Conservation (phyloP, 163 green algal genomes). For the Chlamydomonas reinhardtii region DNA sequence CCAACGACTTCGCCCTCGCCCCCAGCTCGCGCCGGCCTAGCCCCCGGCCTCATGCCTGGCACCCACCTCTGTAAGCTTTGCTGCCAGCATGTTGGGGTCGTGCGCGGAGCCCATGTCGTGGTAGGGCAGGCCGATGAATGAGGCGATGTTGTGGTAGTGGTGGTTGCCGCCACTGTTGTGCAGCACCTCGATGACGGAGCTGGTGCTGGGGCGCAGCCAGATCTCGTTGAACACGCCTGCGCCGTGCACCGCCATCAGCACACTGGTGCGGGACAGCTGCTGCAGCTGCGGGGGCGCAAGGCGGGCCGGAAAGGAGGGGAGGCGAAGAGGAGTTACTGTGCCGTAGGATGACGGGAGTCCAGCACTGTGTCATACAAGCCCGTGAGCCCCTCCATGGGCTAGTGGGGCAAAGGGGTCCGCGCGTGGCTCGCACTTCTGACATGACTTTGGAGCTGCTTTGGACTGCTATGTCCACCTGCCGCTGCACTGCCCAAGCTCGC, state of each 20-base stretch:
- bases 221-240: conserved; percentile 44
- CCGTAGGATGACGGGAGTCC: no score
- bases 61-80: not conserved
- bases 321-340: not conserved
- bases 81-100: not conserved
- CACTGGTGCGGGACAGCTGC: conserved; percentile 6
- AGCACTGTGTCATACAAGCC: no score
- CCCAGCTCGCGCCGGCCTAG: no score
- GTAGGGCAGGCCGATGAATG: conserved; percentile 28
- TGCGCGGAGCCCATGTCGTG: not conserved
- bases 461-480: no score
- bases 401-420: no score
- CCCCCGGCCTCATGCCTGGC: no score
- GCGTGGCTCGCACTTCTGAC: no score
- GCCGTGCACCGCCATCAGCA: conserved; percentile 36
- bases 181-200: conserved; percentile 30
- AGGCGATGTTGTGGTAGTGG: conserved; percentile 46
- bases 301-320: not conserved
- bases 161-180: conserved; percentile 33
- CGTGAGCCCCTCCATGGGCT: no score
- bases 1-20: no score
- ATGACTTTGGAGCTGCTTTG: no score
- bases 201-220: conserved; percentile 9
- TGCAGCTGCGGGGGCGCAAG: not conserved
- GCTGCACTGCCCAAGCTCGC: no score